Percentiles rank a stretch among this genome's conserved stretches.
phyloP scores from a whole-genome alignment of 1,284 basidiomycete species.

The Boletus sp. region DNA sequence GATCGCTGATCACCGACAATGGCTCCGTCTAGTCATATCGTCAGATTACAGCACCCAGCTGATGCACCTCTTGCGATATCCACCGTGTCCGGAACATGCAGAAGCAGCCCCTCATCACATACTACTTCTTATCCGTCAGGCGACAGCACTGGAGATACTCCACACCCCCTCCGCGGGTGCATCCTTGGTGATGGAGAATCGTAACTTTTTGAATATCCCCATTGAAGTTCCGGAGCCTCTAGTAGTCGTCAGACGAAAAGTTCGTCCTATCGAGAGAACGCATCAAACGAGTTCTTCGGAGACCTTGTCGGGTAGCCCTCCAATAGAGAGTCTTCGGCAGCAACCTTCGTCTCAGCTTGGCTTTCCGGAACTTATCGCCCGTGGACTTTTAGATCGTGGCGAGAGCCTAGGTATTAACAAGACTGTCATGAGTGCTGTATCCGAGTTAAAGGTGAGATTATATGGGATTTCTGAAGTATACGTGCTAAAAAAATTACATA shows the following conservation, averaged over 20 bases:
- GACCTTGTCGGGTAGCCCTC: conserved; percentile 12
- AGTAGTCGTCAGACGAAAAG: conserved; percentile 38
- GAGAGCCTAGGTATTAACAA: conserved; percentile 79
- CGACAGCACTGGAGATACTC: conserved; percentile 71
- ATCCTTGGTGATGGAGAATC: conserved; percentile 76
- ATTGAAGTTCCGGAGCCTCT: conserved; percentile 57
- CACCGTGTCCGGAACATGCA: conserved; percentile 42
- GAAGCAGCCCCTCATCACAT: conserved; percentile 48
- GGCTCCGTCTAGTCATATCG: conserved; percentile 59
- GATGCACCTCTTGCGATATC: conserved; percentile 81
- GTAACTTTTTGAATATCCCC: conserved; percentile 68
- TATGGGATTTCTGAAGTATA: neutral
- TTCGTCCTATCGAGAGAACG: conserved; percentile 28
- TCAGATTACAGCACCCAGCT: conserved; percentile 83
- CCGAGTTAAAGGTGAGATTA: conserved; percentile 59
- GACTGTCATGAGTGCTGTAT: conserved; percentile 71
- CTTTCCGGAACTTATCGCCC: conserved; percentile 66
- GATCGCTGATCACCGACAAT: conserved; percentile 13
- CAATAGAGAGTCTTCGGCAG: conserved; percentile 38
- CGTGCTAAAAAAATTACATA: conserved; percentile 3
- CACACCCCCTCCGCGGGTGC: conserved; percentile 71
- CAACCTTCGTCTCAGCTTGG: conserved; percentile 45
- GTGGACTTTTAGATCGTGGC: conserved; percentile 67
- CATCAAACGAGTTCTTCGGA: conserved; percentile 28
- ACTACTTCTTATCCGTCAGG: conserved; percentile 76